A percentile compares a stretch with the other conserved stretches of the same genome.
Conservation (phyloP, 805 yeast species). For the Grigorovia transvaalensis region DNA sequence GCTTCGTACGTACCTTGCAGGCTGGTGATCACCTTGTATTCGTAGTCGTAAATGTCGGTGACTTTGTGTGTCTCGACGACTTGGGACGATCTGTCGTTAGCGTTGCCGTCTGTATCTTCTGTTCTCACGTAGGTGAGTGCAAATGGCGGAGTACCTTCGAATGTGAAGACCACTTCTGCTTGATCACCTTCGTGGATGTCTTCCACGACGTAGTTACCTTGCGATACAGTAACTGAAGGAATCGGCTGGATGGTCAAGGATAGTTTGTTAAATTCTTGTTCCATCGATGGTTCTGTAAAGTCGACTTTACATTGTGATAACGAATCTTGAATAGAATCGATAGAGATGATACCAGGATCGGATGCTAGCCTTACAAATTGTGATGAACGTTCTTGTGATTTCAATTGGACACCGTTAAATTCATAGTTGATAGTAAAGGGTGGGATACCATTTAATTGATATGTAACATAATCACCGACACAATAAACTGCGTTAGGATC, state of each 20-base stretch:
- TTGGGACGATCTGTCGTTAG: constrained; percentile 39
- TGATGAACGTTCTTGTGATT: constrained; percentile 41
- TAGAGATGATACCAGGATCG: constrained; percentile 63
- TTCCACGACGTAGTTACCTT: constrained; percentile 64
- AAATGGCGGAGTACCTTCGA: constrained; percentile 88
- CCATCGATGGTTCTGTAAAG: constrained; percentile 34
- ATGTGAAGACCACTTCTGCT: constrained; percentile 73
- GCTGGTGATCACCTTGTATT: constrained; percentile 63
- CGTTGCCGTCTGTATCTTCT: constrained; percentile 33
- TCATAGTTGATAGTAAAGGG: constrained; percentile 70
- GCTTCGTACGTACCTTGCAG: constrained; percentile 94
- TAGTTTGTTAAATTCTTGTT: constrained; percentile 25
- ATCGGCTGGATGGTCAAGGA: constrained; percentile 40
- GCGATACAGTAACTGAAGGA: constrained; percentile 74
- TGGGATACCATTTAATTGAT: constrained; percentile 64
- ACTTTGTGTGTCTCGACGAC: constrained; percentile 52
- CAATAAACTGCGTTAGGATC: constrained; percentile 49
- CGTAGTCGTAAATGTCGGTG: constrained; percentile 54
- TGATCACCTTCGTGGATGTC: constrained; percentile 93
- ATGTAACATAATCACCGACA: constrained; percentile 83
- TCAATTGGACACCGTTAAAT: constrained; percentile 53
- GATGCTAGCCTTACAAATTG: constrained; percentile 65
- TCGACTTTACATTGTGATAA: constrained; percentile 63
- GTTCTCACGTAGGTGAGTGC: constrained; percentile 74
- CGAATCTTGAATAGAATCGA: constrained; percentile 64